Conservation (phyloP, 78 protist species). For the Monocercomonoides exilis region DNA sequence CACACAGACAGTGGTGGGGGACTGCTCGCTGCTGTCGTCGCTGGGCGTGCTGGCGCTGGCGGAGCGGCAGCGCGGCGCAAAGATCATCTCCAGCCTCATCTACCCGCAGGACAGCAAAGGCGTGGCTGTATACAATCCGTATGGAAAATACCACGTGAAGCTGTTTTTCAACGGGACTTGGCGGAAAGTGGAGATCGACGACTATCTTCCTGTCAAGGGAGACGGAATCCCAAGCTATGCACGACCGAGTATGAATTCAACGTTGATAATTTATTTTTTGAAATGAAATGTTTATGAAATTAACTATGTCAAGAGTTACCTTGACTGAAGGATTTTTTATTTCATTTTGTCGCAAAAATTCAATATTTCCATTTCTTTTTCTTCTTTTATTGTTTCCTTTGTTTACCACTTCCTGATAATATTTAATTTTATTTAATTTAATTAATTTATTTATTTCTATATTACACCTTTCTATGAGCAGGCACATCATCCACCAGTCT, state of each 20-base stretch:
- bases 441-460: too few species aligned
- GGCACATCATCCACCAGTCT: neutral
- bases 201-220: slow-evolving; percentile 6
- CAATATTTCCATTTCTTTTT: too few species aligned
- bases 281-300: too few species aligned
- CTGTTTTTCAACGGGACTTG: slow-evolving; percentile 30
- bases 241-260: too few species aligned
- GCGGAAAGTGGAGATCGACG: slow-evolving; percentile 36
- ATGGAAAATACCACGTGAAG: slow-evolving; percentile 29
- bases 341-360: too few species aligned
- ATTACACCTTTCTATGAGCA: neutral
- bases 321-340: too few species aligned
- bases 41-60: slow-evolving; percentile 24
- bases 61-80: slow-evolving; percentile 2
- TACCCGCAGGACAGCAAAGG: slow-evolving; percentile 35
- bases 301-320: too few species aligned
- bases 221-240: too few species aligned
- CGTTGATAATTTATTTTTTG: too few species aligned
- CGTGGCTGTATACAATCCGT: slow-evolving; percentile 4
- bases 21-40: slow-evolving; percentile 46
- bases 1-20: slow-evolving; percentile 25
- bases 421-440: too few species aligned
- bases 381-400: too few species aligned
- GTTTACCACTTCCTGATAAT: too few species aligned
- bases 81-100: slow-evolving; percentile 10